These are phyloP conservation scores for Pontederia crassipes DNA, from an alignment of 176 grass and related monocot genomes.

Conservation along the genomic window DNA sequence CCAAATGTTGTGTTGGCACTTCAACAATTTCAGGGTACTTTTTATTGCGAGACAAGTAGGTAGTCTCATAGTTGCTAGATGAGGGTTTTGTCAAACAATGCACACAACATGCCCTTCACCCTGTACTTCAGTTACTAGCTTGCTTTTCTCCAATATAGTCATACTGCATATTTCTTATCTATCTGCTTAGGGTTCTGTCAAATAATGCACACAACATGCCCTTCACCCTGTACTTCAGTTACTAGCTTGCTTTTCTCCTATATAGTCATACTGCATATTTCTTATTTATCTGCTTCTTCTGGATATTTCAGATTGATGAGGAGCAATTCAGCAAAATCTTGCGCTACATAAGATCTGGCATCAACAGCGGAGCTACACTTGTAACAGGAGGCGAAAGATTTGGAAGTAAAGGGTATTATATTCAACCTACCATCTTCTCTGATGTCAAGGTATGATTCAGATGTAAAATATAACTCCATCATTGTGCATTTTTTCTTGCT, in stretches of 20 bases:
- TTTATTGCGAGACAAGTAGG: no score
- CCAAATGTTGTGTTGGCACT: no score
- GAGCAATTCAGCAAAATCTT: constrained; percentile 85
- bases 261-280: not conserved
- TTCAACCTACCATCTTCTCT: constrained; percentile 74
- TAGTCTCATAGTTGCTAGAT: no score
- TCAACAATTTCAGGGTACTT: no score
- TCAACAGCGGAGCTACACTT: constrained; percentile 65
- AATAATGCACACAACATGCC: no score
- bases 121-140: not conserved
- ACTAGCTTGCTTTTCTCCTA: not conserved
- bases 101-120: no score
- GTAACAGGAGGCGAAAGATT: constrained; percentile 50
- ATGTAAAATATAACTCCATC: not conserved
- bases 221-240: not conserved
- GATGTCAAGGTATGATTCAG: constrained; percentile 47
- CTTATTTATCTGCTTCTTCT: not conserved
- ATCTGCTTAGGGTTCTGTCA: not conserved
- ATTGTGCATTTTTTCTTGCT: not conserved
- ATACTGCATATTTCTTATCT: not conserved
- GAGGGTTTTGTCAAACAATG: no score
- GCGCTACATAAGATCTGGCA: constrained; percentile 46
- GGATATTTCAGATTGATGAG: constrained; percentile 50
- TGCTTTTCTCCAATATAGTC: not conserved
- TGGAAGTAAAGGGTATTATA: constrained; percentile 64